Evolutionary conservation across 2,329 filamentous ascomycete genomes (phyloP).

Genomic region (Meredithiella fracta): DNA sequence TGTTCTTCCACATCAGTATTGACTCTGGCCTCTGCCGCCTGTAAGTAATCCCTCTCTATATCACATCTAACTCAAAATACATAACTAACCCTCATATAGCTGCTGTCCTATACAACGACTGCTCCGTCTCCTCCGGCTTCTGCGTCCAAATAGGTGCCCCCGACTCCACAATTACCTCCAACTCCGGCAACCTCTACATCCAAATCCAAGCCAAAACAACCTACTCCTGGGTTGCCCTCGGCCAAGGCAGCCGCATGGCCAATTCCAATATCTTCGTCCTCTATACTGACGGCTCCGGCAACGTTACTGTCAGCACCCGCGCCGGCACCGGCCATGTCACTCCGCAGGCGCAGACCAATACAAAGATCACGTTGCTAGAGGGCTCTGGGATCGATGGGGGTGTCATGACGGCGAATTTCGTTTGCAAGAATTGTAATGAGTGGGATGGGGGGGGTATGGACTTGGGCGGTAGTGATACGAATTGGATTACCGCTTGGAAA

Average conservation of each 20-base stretch:
- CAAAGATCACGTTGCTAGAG: conserved; percentile 35
- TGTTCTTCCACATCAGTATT: neutral
- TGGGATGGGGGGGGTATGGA: conserved; percentile 29
- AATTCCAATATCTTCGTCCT: conserved; percentile 46
- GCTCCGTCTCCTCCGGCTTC: conserved; percentile 26
- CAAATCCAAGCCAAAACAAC: conserved; percentile 39
- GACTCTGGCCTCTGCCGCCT: conserved; percentile 1
- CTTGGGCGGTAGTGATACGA: conserved; percentile 24
- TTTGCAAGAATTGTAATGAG: conserved; percentile 35
- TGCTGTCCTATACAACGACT: conserved; percentile 19
- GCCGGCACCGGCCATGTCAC: conserved; percentile 29
- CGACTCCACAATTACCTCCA: conserved; percentile 28
- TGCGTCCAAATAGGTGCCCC: conserved; percentile 43
- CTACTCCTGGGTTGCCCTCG: conserved; percentile 41
- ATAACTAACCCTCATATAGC: conserved; percentile 1
- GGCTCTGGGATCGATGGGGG: conserved; percentile 38
- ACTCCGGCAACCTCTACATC: conserved; percentile 41
- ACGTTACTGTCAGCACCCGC: conserved; percentile 46
- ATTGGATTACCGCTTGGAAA: conserved; percentile 41
- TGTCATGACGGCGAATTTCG: conserved; percentile 43
- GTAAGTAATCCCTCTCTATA: conserved; percentile 6
- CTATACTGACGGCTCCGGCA: conserved; percentile 40
- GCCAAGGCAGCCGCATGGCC: conserved; percentile 37
- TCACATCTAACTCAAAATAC: neutral
- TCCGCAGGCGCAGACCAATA: conserved; percentile 29